A percentile compares a stretch with the other conserved stretches of the same genome.
These are phyloP conservation scores for Zoysia japonica DNA, from an alignment of 176 grass and related monocot species.

Conservation along the genomic window DNA sequence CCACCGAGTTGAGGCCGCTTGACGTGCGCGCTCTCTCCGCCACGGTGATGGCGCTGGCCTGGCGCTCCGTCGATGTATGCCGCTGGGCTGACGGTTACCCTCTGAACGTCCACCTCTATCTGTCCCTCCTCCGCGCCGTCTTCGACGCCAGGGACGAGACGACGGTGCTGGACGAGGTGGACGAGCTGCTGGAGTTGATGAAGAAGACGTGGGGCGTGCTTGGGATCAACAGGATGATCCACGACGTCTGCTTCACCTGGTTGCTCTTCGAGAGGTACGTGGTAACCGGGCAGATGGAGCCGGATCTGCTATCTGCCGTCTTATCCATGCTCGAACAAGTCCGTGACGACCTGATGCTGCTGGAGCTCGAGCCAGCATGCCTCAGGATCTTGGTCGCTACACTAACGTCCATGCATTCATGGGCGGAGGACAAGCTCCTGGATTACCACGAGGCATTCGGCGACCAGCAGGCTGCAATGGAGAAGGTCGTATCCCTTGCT, in stretches of 20 bases:
- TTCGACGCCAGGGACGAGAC: conserved; percentile 61
- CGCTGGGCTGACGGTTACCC: conserved; percentile 95
- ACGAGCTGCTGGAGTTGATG: conserved; percentile 70
- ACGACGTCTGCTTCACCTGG: conserved; percentile 76
- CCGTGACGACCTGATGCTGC: background rate
- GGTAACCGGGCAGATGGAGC: conserved; percentile 46
- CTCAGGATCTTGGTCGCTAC: conserved; percentile 51
- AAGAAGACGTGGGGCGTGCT: conserved; percentile 63
- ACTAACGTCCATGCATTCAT: conserved; percentile 49
- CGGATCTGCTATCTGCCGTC: conserved; percentile 51
- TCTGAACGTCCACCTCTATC: conserved; percentile 76
- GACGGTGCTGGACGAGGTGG: conserved; percentile 68
- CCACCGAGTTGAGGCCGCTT: conserved; percentile 39
- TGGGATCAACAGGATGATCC: conserved; percentile 56
- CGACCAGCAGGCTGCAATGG: conserved; percentile 39
- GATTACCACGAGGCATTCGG: conserved; percentile 63
- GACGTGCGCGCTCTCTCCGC: conserved; percentile 66
- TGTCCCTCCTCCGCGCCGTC: conserved; percentile 60
- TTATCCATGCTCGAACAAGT: conserved; percentile 65
- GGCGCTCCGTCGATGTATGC: conserved; percentile 48
- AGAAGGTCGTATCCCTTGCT: conserved; percentile 50
- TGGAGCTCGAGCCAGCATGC: conserved; percentile 42
- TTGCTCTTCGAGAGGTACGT: conserved; percentile 65
- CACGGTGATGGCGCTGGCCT: conserved; percentile 68
- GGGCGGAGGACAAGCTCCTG: conserved; percentile 64